phyloP scores from a whole-genome alignment of 495 filamentous ascomycete species.

The Lophiotrema nucula region DNA sequence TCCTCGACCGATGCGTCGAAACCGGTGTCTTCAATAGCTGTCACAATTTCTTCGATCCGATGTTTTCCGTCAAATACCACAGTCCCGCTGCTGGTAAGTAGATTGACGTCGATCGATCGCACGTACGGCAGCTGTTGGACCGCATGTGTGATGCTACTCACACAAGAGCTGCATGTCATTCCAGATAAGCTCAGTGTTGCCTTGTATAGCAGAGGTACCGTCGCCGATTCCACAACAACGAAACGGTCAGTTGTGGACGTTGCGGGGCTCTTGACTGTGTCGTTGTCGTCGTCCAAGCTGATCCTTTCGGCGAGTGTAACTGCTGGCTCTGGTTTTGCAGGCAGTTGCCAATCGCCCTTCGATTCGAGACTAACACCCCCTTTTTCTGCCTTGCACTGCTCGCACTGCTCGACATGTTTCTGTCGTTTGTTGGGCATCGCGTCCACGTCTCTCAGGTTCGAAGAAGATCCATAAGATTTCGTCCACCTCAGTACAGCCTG shows the following conservation, averaged over 20 bases:
- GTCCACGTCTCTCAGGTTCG: too few relatives aligned
- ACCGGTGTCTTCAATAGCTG: constrained; percentile 55
- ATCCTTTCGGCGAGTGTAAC: constrained; percentile 1
- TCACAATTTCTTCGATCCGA: constrained; percentile 47
- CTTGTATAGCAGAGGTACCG: constrained; percentile 32
- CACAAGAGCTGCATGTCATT: constrained; percentile 68
- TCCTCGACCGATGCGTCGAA: constrained; percentile 55
- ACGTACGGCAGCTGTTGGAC: constrained; percentile 54
- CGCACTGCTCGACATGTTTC: constrained; percentile 32
- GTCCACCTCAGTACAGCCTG: constrained; percentile 29
- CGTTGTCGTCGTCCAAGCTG: not conserved
- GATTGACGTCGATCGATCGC: constrained; percentile 54
- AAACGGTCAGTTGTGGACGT: constrained; percentile 10
- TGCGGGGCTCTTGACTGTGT: not conserved
- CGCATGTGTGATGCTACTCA: constrained; percentile 52
- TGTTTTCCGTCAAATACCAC: constrained; percentile 48
- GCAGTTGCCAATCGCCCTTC: too few relatives aligned
- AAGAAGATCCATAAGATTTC: too few relatives aligned
- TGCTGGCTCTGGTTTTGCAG: constrained; percentile 5
- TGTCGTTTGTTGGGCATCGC: constrained; percentile 24
- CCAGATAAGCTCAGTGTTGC: constrained; percentile 56
- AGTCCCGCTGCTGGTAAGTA: constrained; percentile 59
- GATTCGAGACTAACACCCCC: constrained; percentile 6
- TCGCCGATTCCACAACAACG: constrained; percentile 16
- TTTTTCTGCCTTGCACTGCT: constrained; percentile 27